These are phyloP conservation scores for Rhizopogon sp. DNA, from an alignment of 768 basidiomycete species.

Conservation along the genomic window DNA sequence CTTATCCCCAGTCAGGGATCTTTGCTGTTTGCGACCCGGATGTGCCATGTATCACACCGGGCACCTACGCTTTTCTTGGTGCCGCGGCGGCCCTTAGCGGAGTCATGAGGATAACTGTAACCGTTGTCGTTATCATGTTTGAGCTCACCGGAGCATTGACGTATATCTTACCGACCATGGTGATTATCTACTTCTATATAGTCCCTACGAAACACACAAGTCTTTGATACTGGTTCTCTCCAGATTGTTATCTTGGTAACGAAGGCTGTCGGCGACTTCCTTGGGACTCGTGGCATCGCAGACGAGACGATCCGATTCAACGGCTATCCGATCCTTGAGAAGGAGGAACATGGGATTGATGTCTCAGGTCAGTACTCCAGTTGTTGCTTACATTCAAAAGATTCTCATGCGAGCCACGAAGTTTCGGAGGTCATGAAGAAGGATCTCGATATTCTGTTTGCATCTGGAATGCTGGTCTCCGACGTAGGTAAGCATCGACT, in stretches of 20 bases:
- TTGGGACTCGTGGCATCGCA: constrained; percentile 91
- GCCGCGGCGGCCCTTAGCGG: constrained; percentile 96
- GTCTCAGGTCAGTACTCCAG: constrained; percentile 63
- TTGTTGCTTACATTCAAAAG: neutral
- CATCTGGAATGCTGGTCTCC: constrained; percentile 68
- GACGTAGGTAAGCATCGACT: constrained; percentile 66
- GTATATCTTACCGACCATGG: constrained; percentile 98
- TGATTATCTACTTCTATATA: constrained; percentile 20
- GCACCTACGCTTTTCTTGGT: constrained; percentile 96
- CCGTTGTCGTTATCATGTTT: constrained; percentile 99
- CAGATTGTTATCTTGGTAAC: constrained; percentile 96
- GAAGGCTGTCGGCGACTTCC: constrained; percentile 93
- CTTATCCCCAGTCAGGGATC: constrained; percentile 79
- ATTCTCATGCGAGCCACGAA: constrained; percentile 22
- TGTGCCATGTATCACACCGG: constrained; percentile 95
- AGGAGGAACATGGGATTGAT: constrained; percentile 89
- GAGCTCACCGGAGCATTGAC: constrained; percentile 96
- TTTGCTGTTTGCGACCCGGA: constrained; percentile 91
- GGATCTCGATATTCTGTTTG: constrained; percentile 68
- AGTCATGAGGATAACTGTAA: constrained; percentile 95
- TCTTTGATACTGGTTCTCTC: constrained; percentile 10
- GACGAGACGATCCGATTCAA: constrained; percentile 98
- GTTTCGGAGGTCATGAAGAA: constrained; percentile 89
- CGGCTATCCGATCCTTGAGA: constrained; percentile 95
- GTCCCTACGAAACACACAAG: constrained; percentile 1